Evolutionary conservation across 2,329 filamentous ascomycete species (phyloP), one percentile per base, ranked within the genome.

Genomic region (Exophiala sideris): DNA sequence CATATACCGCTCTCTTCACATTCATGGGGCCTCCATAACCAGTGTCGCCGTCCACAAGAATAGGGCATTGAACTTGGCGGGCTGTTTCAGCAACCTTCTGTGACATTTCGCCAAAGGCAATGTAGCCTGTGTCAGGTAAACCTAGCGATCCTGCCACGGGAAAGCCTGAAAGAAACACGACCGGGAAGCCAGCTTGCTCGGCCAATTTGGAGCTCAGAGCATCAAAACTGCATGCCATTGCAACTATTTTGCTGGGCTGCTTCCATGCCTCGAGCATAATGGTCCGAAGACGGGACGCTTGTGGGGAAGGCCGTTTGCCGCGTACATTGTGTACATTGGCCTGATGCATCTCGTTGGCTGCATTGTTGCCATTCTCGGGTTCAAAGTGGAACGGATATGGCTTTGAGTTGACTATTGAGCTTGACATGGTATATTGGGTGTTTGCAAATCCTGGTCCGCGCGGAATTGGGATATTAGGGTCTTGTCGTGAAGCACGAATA

Each of bases 11-110:
- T 12, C 75, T 59, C 36, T 68, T 68, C 1, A 78, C 75, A 45
- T 77, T 78, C 72, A 76, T 73, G 2, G 75, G 72, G 38, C 72
- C 70, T 4, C 76, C 76, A 48, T 78, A 78, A 2, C 76, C 76
- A 0, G 75, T 78, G 54, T 78, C 75, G 0, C 73, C 75, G 59
- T 78, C 76, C 0, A 68, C 75, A 58, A 78, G 66, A 18, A 79
- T 62, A 0, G 75, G 76, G 0, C 77, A 52, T 1, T 47, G 68
- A 0, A 70, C 69, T 36, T 69, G 68, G 1, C 73, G 66, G 1
- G 66, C 64, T 0, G 66, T 66, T 53, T 78, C 74, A 48, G 76
- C 71, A 42, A 78, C 72, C 60, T 75, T 76, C 11, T 68, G 66
- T 42, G 70, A 74, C 65, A 78, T 71, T 54, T 78, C 76, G 7